Percentiles rank a stretch among this genome's conserved stretches.
Evolutionary conservation across 1,139 yeast species (phyloP).

Genomic region (Magnusiomyces sp.): DNA sequence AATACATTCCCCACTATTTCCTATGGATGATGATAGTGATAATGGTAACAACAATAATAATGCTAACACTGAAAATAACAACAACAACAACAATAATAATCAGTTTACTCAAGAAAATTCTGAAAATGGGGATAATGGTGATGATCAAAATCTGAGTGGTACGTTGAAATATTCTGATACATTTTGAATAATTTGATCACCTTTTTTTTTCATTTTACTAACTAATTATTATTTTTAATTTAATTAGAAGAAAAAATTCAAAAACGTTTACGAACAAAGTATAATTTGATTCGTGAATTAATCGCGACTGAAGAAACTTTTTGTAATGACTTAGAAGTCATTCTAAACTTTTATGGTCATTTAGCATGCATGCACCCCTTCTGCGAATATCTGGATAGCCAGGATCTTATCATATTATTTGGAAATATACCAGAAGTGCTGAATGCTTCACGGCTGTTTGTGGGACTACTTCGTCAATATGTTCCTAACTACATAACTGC

Average conservation of each 20-base stretch:
- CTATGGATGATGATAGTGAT: neutral
- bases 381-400: slow-evolving; percentile 24
- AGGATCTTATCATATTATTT: slow-evolving; percentile 26
- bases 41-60: neutral
- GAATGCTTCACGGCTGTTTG: slow-evolving; percentile 25
- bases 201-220: too few species aligned
- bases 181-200: too few species aligned
- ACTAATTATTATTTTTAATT: too few species aligned
- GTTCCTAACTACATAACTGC: slow-evolving; percentile 23
- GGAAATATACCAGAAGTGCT: slow-evolving; percentile 28
- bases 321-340: slow-evolving; percentile 30
- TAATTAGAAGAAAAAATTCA: slow-evolving; percentile 11
- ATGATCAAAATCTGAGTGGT: too few species aligned
- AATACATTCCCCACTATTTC: too few species aligned
- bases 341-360: slow-evolving; percentile 26
- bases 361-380: slow-evolving; percentile 22
- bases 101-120: too few species aligned
- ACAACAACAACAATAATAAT: too few species aligned
- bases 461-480: slow-evolving; percentile 21
- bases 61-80: neutral
- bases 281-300: slow-evolving; percentile 31
- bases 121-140: neutral
- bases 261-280: slow-evolving; percentile 19
- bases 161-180: too few species aligned
- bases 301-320: slow-evolving; percentile 31